Evolutionary conservation across 306 rosid species (phyloP).

Genomic region (Fagus crenata): DNA sequence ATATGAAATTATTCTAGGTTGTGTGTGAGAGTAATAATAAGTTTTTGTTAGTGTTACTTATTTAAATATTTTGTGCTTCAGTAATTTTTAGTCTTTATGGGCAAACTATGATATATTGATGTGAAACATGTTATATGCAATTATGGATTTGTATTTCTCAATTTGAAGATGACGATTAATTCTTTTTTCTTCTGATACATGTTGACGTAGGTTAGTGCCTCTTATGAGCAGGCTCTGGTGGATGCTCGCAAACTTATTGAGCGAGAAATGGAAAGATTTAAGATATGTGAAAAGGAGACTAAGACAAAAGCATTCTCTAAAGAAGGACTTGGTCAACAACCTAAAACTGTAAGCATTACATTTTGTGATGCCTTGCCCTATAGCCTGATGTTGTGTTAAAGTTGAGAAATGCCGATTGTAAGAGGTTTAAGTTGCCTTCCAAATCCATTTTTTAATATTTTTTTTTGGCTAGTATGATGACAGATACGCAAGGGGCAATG

Average conservation of each 20-base stretch:
- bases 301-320: constrained; percentile 96
- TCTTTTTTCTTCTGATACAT: constrained; percentile 34
- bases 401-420: constrained; percentile 1
- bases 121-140: constrained; percentile 14
- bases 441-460: constrained; percentile 7
- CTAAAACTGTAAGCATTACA: constrained; percentile 77
- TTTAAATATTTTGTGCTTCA: constrained; percentile 8
- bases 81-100: not conserved
- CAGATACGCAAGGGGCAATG: not conserved
- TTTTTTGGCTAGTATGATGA: not conserved
- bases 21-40: not conserved
- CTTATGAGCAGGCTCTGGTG: constrained; percentile 94
- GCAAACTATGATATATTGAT: constrained; percentile 8
- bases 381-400: constrained; percentile 5
- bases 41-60: not conserved
- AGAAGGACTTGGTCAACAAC: constrained; percentile 97
- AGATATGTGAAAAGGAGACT: constrained; percentile 95
- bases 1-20: not conserved
- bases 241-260: constrained; percentile 95
- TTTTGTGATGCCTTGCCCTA: not conserved
- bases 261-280: constrained; percentile 98
- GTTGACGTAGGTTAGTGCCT: constrained; percentile 87
- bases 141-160: constrained; percentile 7
- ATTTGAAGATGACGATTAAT: constrained; percentile 32
- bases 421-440: constrained; percentile 8